Evolutionary conservation across 495 filamentous ascomycete species (phyloP).

Genomic region (Aspergillus coremiiformis): DNA sequence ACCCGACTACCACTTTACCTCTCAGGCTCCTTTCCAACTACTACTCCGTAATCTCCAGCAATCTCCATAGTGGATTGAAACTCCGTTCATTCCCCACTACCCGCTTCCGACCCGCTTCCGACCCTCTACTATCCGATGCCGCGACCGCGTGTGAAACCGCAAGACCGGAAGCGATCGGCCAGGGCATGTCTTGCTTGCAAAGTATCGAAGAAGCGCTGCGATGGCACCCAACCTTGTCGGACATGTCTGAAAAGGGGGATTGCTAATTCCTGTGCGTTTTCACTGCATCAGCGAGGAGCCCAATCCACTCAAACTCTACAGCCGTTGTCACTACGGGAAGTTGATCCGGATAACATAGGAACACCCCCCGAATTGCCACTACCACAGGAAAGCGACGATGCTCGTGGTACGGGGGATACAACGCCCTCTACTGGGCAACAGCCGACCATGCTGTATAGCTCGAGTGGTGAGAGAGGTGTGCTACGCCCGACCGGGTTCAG

Average conservation of each 20-base stretch:
- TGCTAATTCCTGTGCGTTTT: constrained; percentile 27
- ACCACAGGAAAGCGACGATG: neutral
- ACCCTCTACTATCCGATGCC: constrained; percentile 21
- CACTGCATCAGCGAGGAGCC: neutral
- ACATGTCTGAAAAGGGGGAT: constrained; percentile 30
- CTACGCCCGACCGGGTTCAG: neutral
- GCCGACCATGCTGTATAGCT: neutral
- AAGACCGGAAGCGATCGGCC: constrained; percentile 29
- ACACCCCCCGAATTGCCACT: neutral
- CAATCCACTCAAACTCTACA: neutral
- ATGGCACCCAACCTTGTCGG: constrained; percentile 32
- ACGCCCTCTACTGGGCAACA: neutral
- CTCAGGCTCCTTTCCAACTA: too few relatives aligned
- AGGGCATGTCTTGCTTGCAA: constrained; percentile 33
- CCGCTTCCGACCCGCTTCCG: too few relatives aligned
- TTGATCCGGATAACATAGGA: neutral
- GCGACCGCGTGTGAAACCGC: constrained; percentile 32
- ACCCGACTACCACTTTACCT: too few relatives aligned
- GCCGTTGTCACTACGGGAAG: neutral
- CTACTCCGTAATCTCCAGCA: too few relatives aligned
- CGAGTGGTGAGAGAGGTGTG: neutral
- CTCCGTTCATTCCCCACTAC: too few relatives aligned
- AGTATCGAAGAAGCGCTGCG: constrained; percentile 35
- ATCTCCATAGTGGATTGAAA: too few relatives aligned
- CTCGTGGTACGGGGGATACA: neutral